phyloP scores from a whole-genome alignment of 2,329 filamentous ascomycete species.

The Colletotrichum tofieldiae region DNA sequence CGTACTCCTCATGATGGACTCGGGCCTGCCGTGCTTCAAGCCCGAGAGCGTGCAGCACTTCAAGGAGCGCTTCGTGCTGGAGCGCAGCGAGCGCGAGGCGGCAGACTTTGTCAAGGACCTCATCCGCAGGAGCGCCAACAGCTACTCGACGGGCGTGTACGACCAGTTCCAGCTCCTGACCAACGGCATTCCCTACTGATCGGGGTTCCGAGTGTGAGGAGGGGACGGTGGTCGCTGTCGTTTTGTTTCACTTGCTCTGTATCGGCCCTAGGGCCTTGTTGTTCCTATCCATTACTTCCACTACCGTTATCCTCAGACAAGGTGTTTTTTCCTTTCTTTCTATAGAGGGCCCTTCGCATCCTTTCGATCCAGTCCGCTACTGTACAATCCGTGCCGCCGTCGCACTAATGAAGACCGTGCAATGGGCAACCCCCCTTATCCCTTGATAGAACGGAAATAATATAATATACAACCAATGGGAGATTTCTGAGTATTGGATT shows the following conservation, averaged over 20 bases:
- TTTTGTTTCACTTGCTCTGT: background rate
- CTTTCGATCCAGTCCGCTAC: background rate
- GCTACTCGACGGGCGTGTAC: constrained; percentile 93
- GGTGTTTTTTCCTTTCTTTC: background rate
- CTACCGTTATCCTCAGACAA: background rate
- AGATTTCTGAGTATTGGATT: background rate
- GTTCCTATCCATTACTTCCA: background rate
- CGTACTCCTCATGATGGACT: constrained; percentile 95
- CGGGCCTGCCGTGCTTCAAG: constrained; percentile 97
- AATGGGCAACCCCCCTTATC: background rate
- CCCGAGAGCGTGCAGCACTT: constrained; percentile 95
- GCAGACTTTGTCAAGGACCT: constrained; percentile 94
- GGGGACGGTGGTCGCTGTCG: background rate
- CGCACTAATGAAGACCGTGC: background rate
- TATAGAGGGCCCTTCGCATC: background rate
- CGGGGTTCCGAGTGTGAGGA: background rate
- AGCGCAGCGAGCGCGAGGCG: constrained; percentile 92
- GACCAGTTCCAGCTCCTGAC: constrained; percentile 98
- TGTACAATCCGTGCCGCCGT: background rate
- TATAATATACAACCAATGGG: background rate
- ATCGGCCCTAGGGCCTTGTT: background rate
- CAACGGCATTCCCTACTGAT: constrained; percentile 93
- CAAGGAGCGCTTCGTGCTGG: constrained; percentile 91
- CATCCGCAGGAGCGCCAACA: constrained; percentile 90
- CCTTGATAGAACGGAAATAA: background rate